Evolutionary conservation across 2,329 filamentous ascomycete genomes (phyloP).

Genomic region (Kalaharituber pfeilii): DNA sequence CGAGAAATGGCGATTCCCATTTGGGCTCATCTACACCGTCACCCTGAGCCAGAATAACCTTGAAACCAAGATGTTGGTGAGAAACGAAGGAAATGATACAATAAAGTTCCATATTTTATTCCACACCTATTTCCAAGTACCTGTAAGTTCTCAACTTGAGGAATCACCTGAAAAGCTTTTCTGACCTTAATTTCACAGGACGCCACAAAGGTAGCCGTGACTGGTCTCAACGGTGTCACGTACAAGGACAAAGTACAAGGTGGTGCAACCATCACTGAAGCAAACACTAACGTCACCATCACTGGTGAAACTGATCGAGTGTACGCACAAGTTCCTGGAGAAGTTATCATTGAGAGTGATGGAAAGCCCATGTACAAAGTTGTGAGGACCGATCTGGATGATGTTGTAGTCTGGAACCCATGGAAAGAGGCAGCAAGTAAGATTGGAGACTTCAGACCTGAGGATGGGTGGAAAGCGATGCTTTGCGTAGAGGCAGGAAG

Average conservation of each 20-base stretch:
- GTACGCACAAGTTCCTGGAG: constrained; percentile 50
- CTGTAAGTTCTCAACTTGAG: constrained; percentile 39
- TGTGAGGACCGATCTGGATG: constrained; percentile 64
- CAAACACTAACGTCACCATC: constrained; percentile 48
- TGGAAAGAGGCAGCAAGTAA: constrained; percentile 69
- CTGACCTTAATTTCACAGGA: constrained; percentile 38
- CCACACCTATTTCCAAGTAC: constrained; percentile 74
- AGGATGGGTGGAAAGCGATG: constrained; percentile 84
- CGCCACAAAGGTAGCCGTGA: constrained; percentile 53
- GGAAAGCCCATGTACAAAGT: constrained; percentile 53
- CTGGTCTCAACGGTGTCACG: constrained; percentile 55
- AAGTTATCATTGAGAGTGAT: constrained; percentile 43
- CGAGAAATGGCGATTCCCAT: constrained; percentile 67
- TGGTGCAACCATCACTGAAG: constrained; percentile 44
- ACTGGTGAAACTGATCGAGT: constrained; percentile 71
- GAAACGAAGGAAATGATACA: constrained; percentile 63
- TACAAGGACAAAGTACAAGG: constrained; percentile 75
- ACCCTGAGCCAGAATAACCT: constrained; percentile 59
- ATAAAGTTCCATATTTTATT: constrained; percentile 87
- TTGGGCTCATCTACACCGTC: constrained; percentile 84
- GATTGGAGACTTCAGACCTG: constrained; percentile 75
- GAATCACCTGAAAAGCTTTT: no score
- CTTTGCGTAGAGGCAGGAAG: constrained; percentile 82
- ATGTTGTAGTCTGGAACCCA: constrained; percentile 94
- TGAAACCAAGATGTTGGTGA: constrained; percentile 66